Percentiles rank a stretch among this genome's conserved stretches.
Conservation (phyloP, 306 rosid species). For the Cucumis hystrix region DNA sequence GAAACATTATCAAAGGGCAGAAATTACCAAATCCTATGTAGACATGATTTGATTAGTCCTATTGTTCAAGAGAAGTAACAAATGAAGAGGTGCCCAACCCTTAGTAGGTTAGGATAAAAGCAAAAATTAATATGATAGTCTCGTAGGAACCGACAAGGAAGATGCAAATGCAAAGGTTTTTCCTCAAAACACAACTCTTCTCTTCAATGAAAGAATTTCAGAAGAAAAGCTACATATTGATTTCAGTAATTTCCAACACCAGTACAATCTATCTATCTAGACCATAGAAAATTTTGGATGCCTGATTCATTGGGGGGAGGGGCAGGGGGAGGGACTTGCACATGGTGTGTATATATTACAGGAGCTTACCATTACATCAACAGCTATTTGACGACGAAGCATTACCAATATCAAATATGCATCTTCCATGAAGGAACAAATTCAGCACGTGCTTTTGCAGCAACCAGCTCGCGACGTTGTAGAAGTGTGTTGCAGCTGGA, state of each 20-base stretch:
- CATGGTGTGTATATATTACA: not conserved
- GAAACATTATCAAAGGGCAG: not conserved
- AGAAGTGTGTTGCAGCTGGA: not conserved
- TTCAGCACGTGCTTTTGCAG: not conserved
- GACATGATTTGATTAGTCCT: not conserved
- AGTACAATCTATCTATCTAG: not conserved
- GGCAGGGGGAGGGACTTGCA: not conserved
- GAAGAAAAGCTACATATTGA: not conserved
- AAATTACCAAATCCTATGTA: not conserved
- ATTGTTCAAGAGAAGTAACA: not conserved
- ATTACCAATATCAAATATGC: not conserved
- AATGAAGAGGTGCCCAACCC: not conserved
- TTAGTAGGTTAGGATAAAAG: no score
- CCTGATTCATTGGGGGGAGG: not conserved
- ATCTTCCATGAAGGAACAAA: not conserved
- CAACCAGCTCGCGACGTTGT: not conserved
- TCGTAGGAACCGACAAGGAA: not conserved
- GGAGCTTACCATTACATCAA: not conserved
- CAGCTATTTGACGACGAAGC: not conserved
- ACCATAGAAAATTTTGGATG: not conserved
- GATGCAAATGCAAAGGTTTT: not conserved
- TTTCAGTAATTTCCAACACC: slow-evolving; percentile 3
- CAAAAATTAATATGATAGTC: not conserved
- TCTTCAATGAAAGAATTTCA: slow-evolving; percentile 4
- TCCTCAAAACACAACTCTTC: not conserved